phyloP scores from a whole-genome alignment of 176 grass and related monocot genomes.

The Zoysia japonica region DNA sequence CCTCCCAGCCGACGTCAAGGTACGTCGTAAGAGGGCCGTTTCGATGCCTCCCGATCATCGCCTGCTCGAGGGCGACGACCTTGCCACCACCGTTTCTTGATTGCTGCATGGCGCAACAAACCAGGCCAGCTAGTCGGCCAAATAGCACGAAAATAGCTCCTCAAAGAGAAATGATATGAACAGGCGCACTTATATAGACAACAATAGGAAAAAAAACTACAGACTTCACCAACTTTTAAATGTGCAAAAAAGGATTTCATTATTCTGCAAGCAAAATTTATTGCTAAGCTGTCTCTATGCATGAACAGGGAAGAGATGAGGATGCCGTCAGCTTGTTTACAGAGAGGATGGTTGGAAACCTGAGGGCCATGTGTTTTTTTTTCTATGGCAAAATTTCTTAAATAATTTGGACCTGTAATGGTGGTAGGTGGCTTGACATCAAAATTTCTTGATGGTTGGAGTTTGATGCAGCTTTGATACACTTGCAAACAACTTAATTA shows the following conservation, averaged over 20 bases:
- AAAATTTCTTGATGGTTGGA: neutral
- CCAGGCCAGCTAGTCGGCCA: neutral
- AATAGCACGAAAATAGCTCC: neutral
- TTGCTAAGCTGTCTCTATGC: constrained; percentile 32
- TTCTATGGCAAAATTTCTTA: neutral
- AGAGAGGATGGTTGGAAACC: constrained; percentile 22
- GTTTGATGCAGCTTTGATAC: neutral
- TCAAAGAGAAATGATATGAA: neutral
- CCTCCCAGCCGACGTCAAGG: constrained; percentile 33
- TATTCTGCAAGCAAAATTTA: neutral
- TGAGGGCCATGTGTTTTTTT: constrained; percentile 16
- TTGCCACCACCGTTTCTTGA: constrained; percentile 35
- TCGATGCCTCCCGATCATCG: constrained; percentile 19
- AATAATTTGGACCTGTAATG: neutral
- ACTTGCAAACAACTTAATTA: constrained; percentile 10
- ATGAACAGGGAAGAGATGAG: constrained; percentile 42
- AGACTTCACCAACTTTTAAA: neutral
- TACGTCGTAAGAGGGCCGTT: constrained; percentile 50
- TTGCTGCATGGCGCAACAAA: constrained; percentile 21
- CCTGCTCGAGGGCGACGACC: constrained; percentile 32
- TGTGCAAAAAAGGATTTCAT: neutral
- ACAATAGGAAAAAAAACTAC: neutral
- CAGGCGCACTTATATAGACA: constrained; percentile 41
- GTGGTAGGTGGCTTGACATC: constrained; percentile 37
- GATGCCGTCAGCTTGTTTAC: neutral